These are phyloP conservation scores for Dendrocalamus latiflorus DNA, from an alignment of 202 grass and related monocot genomes.

Conservation along the genomic window DNA sequence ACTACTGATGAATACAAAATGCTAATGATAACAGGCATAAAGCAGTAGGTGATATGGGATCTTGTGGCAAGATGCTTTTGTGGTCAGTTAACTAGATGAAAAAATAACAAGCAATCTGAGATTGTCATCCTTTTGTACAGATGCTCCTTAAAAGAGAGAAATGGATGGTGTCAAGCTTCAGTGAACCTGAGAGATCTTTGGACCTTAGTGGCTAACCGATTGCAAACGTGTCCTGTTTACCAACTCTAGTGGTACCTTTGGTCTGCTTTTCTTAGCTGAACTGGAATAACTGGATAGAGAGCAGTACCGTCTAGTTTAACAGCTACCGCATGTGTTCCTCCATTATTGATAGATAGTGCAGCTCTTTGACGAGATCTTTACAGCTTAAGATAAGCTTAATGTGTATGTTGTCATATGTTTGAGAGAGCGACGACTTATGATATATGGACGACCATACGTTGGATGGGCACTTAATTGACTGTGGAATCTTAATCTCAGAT, in stretches of 20 bases:
- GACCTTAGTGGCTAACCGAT: constrained; percentile 16
- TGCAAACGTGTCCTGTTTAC: constrained; percentile 29
- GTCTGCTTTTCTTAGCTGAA: constrained; percentile 31
- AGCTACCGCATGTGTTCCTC: constrained; percentile 33
- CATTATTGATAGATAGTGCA: constrained; percentile 26
- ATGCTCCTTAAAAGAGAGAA: background rate
- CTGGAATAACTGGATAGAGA: constrained; percentile 44
- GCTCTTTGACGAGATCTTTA: constrained; percentile 12
- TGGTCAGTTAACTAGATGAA: no score
- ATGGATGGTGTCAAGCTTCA: constrained; percentile 25
- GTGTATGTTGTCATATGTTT: constrained; percentile 20
- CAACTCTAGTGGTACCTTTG: constrained; percentile 23
- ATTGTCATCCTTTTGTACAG: constrained; percentile 21
- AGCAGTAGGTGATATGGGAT: constrained; percentile 22
- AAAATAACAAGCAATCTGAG: constrained; percentile 14
- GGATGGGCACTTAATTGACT: background rate
- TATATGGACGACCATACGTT: background rate
- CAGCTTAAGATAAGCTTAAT: constrained; percentile 19
- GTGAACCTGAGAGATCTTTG: constrained; percentile 16
- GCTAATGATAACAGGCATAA: constrained; percentile 6
- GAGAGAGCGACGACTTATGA: constrained; percentile 20
- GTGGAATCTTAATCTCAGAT: background rate
- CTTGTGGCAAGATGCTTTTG: background rate
- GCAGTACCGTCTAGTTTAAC: constrained; percentile 14
- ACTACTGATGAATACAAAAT: constrained; percentile 25